These are phyloP conservation scores for Rosa lucieae DNA, from an alignment of 306 rosid species.

Conservation along the genomic window DNA sequence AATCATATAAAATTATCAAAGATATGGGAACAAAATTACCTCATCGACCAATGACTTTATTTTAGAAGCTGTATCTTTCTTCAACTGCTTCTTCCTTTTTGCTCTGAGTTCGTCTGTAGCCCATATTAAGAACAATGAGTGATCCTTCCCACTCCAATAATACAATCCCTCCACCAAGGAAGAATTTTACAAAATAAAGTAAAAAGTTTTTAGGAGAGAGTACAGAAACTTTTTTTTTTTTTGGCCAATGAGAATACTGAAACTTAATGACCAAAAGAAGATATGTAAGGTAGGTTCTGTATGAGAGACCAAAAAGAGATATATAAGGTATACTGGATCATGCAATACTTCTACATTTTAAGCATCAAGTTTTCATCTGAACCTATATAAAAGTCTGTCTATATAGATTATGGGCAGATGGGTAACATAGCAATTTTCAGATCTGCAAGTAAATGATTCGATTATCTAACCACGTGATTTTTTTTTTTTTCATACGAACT, in stretches of 20 bases:
- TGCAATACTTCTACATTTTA: neutral
- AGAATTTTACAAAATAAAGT: neutral
- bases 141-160: conserved; percentile 2
- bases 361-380: neutral
- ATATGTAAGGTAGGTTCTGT: neutral
- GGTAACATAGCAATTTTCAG: neutral
- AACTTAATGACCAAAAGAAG: neutral
- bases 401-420: neutral
- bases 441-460: neutral
- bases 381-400: neutral
- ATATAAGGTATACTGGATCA: neutral
- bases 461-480: neutral
- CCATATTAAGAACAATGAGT: conserved; percentile 38
- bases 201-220: neutral
- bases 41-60: conserved; percentile 91
- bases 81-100: conserved; percentile 89
- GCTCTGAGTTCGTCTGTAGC: conserved; percentile 90
- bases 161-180: neutral
- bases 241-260: neutral
- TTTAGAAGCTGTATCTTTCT: conserved; percentile 96
- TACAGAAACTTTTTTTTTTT: neutral
- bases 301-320: neutral
- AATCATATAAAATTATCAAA: neutral
- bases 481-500: neutral
- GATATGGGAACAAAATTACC: conserved; percentile 46